Conservation (phyloP, 257 asterid genomes). For the Marsdenia floribunda region DNA sequence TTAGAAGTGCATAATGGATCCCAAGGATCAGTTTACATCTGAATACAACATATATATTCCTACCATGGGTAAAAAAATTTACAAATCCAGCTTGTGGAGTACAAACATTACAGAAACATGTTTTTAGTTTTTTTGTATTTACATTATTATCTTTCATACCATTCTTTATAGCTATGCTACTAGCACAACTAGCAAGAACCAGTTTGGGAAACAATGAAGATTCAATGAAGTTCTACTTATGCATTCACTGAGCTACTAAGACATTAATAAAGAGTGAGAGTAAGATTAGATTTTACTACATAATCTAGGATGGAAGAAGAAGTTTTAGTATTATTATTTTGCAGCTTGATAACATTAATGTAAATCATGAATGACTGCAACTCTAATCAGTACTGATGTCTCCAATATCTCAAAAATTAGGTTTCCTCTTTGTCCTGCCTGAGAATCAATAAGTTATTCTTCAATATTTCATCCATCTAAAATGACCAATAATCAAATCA, state of each 20-base stretch:
- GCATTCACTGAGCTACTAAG: background rate
- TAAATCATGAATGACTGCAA: background rate
- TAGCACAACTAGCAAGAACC: background rate
- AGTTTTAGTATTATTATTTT: background rate
- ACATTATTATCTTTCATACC: too few species aligned
- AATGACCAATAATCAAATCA: too few species aligned
- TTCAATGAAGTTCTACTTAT: background rate
- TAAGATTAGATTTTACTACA: background rate
- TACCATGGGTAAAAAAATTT: too few species aligned
- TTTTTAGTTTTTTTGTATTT: too few species aligned
- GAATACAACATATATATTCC: background rate
- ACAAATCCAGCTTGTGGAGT: too few species aligned
- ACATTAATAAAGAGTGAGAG: background rate
- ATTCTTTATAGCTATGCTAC: background rate
- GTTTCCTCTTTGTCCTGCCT: background rate
- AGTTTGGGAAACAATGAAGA: too few species aligned
- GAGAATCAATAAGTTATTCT: slow-evolving; percentile 4
- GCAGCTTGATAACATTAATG: background rate
- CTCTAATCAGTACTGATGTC: background rate
- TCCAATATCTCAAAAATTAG: background rate
- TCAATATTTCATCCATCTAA: too few species aligned
- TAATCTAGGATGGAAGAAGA: background rate
- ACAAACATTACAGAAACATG: too few species aligned
- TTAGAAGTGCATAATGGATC: slow-evolving; percentile 4
- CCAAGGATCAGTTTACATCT: background rate